Evolutionary conservation across 2,329 filamentous ascomycete genomes (phyloP).

Genomic region (Aspergillus hiratsukae): DNA sequence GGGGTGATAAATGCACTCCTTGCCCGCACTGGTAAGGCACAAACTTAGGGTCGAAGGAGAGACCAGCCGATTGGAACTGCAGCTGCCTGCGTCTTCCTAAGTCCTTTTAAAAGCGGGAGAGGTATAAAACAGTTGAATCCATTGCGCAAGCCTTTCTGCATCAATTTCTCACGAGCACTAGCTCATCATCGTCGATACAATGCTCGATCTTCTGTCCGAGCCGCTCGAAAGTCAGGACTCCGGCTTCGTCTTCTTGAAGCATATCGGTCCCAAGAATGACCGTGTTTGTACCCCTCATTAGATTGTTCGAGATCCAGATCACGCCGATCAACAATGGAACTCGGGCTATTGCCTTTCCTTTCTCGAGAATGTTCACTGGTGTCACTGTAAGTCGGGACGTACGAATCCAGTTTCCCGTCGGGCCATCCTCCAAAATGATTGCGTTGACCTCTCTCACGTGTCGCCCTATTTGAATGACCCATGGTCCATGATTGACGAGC

Average conservation of each 20-base stretch:
- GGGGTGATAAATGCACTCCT: neutral
- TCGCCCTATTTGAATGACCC: slow-evolving; percentile 22
- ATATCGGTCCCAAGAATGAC: slow-evolving; percentile 24
- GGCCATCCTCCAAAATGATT: slow-evolving; percentile 19
- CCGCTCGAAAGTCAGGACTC: slow-evolving; percentile 26
- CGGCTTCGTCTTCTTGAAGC: slow-evolving; percentile 29
- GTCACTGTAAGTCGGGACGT: slow-evolving; percentile 33
- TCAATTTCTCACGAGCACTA: neutral
- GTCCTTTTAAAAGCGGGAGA: neutral
- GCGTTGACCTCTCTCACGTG: slow-evolving; percentile 28
- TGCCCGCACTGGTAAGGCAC: neutral
- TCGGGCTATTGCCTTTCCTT: slow-evolving; percentile 16
- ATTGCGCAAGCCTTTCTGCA: neutral
- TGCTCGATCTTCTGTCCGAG: slow-evolving; percentile 17
- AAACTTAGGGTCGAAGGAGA: neutral
- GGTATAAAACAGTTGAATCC: neutral
- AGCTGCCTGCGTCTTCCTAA: neutral
- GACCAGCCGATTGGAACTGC: neutral
- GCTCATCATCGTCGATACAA: slow-evolving; percentile 20
- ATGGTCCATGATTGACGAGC: slow-evolving; percentile 26
- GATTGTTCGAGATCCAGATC: slow-evolving; percentile 13
- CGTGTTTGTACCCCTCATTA: slow-evolving; percentile 18
- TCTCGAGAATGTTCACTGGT: slow-evolving; percentile 22
- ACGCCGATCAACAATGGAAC: slow-evolving; percentile 21
- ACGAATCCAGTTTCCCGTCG: slow-evolving; percentile 31